Evolutionary conservation across 139 green algal species (phyloP).

Genomic region (Chlamydomonas eustigma): DNA sequence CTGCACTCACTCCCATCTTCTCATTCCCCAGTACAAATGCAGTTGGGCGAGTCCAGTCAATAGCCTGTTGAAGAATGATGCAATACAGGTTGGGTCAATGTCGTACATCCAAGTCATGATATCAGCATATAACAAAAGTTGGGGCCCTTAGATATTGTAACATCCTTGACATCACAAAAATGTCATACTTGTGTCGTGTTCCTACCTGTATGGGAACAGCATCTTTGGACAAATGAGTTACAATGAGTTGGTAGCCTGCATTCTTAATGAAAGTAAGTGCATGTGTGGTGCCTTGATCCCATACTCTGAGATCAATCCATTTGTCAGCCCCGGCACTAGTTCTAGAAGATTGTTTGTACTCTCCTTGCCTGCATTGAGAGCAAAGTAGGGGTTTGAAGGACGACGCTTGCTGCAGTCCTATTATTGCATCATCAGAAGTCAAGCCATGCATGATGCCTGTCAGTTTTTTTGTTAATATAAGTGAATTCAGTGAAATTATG

Average conservation of each 20-base stretch:
- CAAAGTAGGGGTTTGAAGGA: not conserved
- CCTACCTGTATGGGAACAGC: constrained; percentile 36
- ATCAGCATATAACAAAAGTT: not conserved
- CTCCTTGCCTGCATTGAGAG: constrained; percentile 18
- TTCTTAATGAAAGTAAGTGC: constrained; percentile 33
- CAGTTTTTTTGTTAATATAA: not conserved
- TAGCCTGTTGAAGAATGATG: constrained; percentile 25
- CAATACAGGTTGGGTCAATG: not conserved
- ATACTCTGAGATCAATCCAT: constrained; percentile 71
- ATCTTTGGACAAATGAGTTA: constrained; percentile 36
- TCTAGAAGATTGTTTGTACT: constrained; percentile 55
- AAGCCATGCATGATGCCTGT: not conserved
- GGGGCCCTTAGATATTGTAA: not conserved
- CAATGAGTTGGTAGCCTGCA: constrained; percentile 59
- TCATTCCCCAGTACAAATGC: constrained; percentile 83
- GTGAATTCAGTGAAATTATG: not conserved
- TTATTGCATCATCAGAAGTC: not conserved
- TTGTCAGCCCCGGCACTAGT: constrained; percentile 67
- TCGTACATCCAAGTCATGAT: not conserved
- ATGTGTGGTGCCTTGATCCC: constrained; percentile 14
- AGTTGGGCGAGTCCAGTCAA: constrained; percentile 74
- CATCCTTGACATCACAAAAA: no score
- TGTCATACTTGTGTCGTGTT: not conserved
- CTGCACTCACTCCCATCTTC: constrained; percentile 51
- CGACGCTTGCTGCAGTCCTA: no score